Evolutionary conservation across 2,329 filamentous ascomycete species (phyloP), one percentile per base, ranked within the genome.

Genomic region (Talaromyces sp.): DNA sequence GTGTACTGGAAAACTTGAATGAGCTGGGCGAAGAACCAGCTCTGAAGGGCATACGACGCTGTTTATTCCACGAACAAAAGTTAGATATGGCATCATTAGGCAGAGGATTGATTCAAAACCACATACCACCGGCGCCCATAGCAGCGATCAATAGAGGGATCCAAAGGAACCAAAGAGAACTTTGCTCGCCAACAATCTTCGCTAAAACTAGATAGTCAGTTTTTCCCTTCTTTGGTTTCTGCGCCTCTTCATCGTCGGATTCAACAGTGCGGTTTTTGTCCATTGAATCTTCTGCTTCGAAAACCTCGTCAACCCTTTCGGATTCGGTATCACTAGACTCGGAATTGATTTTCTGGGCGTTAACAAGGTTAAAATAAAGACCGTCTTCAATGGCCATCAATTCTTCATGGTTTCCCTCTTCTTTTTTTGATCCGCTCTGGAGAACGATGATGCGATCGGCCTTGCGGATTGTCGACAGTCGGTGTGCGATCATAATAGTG

Each of bases 401-500:
- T 51, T 86, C 83, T 6, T 91, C 85, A 66, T 96, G 92, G 0
- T 85, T 91, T 0, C 92, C 92, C 66, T 88, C 79, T 72, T 96
- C 91, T 8, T 89, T 82, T 0, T 92, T 84, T 58, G 82, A 76
- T 1, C 92, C 92, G 67, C 88, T 84, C 56, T 88, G 83, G 59
- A 96, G 75, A 0, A 96, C 91, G 7, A 92, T 79, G 59, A 96
- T 96, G 42, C 87, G 85, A 69, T 96, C 89, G 3, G 91, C 91
- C 65, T 89, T 87, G 77, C 88, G 86, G 60, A 91, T 86, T 0
- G 89, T 91, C 0, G 88, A 89, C 28, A 91, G 76, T 9, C 88
- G 83, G 70, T 98, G 94, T 0, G 95, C 97, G 68, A 98, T 94
- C 66, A 98, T 86, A 58, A 98, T 90, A 0, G 94, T 98, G 0